Evolutionary conservation across 106 monocot species (phyloP), one percentile per base, ranked within the genome.

Genomic region (Iris macrosiphon): DNA sequence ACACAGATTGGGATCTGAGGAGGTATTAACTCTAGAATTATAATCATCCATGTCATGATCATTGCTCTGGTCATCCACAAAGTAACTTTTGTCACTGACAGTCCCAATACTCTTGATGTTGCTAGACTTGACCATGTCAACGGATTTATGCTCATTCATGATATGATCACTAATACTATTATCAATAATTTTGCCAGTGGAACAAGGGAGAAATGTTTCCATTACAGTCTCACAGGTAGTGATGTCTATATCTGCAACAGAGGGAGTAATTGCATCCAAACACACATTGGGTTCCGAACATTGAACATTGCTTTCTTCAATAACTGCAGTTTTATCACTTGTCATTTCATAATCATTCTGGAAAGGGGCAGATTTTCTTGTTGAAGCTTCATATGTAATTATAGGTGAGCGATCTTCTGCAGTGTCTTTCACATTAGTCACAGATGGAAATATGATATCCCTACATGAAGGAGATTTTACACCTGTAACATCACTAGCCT

Each of bases 401-500:
- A 50, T 16, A 13, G 58, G 57, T 6, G 58, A 67, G 28, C 57
- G 39, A 20, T 23, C 46, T 10, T 48, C 39, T 40, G 35, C 21
- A 10, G 16, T 49, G 31, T 35, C 38, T 45, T 49, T 64, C 49
- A 76, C 51, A 45, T 27, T 24, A 21, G 7, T n/a, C n/a, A n/a
- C n/a, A n/a, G n/a, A n/a, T n/a, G n/a, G n/a, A n/a, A n/a, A 63
- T 43, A 11, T 9, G 18, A 22, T 28, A 58, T 56, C 46, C 15
- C 48, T 49, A 27, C 61, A 45, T 37, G 37, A 19, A 63, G n/a
- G 43, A 56, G 20, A 43, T 41, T 61, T 45, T 25, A 6, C 46
- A 34, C 35, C 66, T 35, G 16, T 38, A 13, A 17, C 45, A 66
- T 31, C 45, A 26, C 28, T 38, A 45, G 56, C 57, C 61, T 76